These are phyloP conservation scores for Oryza officinalis DNA, from an alignment of 176 grass and related monocot species.

Conservation along the genomic window DNA sequence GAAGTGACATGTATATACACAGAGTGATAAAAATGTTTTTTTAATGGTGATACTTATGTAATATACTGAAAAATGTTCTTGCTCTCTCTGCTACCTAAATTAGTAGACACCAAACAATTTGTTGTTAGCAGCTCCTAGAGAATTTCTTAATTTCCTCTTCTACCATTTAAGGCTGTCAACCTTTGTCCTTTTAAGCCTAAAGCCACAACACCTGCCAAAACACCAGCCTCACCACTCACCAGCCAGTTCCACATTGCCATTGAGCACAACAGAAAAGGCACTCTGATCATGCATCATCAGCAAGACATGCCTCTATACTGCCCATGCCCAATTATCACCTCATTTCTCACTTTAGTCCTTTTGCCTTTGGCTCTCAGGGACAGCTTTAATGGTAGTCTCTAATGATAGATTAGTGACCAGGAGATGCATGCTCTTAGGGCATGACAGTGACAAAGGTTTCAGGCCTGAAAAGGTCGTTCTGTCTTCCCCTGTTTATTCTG, in stretches of 20 bases:
- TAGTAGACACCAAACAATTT: background rate
- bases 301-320: slow-evolving; percentile 27
- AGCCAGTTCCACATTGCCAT: slow-evolving; percentile 19
- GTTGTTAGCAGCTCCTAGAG: background rate
- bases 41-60: too few relatives aligned
- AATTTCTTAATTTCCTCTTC: background rate
- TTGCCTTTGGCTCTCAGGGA: background rate
- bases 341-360: background rate
- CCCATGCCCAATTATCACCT: slow-evolving; percentile 23
- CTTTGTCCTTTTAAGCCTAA: slow-evolving; percentile 30
- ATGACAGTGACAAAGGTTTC: slow-evolving; percentile 24
- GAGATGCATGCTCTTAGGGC: slow-evolving; percentile 20
- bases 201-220: background rate
- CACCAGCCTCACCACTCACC: background rate
- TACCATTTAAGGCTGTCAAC: background rate
- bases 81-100: background rate
- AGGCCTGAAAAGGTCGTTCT: slow-evolving; percentile 22
- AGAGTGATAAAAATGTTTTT: too few relatives aligned
- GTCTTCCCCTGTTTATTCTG: background rate
- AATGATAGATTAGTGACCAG: background rate
- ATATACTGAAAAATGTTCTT: background rate
- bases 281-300: slow-evolving; percentile 26
- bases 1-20: too few relatives aligned
- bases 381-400: background rate
- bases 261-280: slow-evolving; percentile 1